Evolutionary conservation across 1,284 basidiomycete genomes (phyloP), one percentile per base, ranked within the genome.

Genomic region (Golubevia pallescens): DNA sequence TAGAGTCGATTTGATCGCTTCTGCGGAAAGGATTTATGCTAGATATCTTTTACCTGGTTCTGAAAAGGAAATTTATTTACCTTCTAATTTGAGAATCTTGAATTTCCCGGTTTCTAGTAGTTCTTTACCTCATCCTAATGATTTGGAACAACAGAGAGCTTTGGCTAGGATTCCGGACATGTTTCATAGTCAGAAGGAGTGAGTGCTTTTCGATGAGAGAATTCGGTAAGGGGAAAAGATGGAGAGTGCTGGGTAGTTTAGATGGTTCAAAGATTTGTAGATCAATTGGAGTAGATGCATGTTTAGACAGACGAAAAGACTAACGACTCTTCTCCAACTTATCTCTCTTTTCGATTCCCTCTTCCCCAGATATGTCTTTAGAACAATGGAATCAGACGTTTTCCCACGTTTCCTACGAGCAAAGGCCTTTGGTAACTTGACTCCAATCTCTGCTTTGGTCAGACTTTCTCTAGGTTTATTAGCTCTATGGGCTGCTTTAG

Each of bases 151-250:
- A 84, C 86, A 91, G 58, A 90, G 89, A 62, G 88, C 93, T 66
- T 88, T 97, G 89, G 91, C 95, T 0, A 91, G 93, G 71, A 92
- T 99, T 55, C 95, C 96, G 10, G 96, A 98, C 86, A 92, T 98
- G 88, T 99, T 97, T 88, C 94, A 98, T 85, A 88, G 91, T 1
- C 96, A 98, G 87, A 98, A 99, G 88, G 93, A 97, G 82, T 97
- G 61, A 63, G 66, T 38, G 34, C 34, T 38, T 38, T 10, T 4
- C 3, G 34, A 5, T 48, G 13, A 16, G 16, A 48, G 42, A 13
- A 10, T 48, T 48, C 16, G 13, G 42, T 10, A 48, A 48, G 34
- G 3, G 5, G 34, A 38, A 10, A 38, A 38, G 34, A 10, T 38
- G 34, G 3, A 10, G 10, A 38, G 34, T n/a, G n/a, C n/a, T n/a